Base-by-base conservation (phyloP, 2,329 filamentous ascomycete species). In the Calonectria multiphialidica region DNA sequence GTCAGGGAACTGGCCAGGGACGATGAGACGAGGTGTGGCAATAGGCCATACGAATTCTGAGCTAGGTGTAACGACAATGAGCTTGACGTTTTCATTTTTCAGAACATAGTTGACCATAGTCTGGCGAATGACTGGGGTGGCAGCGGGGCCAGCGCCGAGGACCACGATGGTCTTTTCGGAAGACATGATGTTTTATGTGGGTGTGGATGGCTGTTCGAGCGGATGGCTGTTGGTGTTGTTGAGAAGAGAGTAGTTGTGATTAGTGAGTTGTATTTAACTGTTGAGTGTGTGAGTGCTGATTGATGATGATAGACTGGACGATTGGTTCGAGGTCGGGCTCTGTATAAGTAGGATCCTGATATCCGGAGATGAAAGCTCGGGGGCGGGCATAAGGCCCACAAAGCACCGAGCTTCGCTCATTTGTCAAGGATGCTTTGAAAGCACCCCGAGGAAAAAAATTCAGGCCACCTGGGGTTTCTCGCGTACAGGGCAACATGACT, bases 21-120 rank as follows among this genome's bases (percentile, higher is more conserved):
- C 81, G 30, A 89, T 80, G 66, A 82, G 86, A 49, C 89, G 85
- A 15, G 86, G 82, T 53, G 87, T 83, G 68, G 88, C 88, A 21
- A 89, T 77, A 49, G 82, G 80, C 87, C 87, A 90, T 82, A 86
- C 87, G 73, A 89, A 83, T 70, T 89, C 82, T 13, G 85, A 86
- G 62, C 84, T 87, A 1, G 87, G 88, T 16, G 83, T 81, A 49
- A 89, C 83, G 57, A 89, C 84, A 45, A 86, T 78, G 53, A 89
- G 81, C 72, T 83, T 87, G 71, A 87, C 81, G 70, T 84, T 83
- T 9, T 83, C 77, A 37, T 82, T 80, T 55, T 83, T 83, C 28
- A 85, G 79, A 3, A 86, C 80, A 0, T 81, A 82, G 74, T 84
- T 84, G 68, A 86, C 85, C 78, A 89, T 84, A 35, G 88, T 84